Conservation (phyloP, 2,329 filamentous ascomycete species). For the Annulohypoxylon truncatum region DNA sequence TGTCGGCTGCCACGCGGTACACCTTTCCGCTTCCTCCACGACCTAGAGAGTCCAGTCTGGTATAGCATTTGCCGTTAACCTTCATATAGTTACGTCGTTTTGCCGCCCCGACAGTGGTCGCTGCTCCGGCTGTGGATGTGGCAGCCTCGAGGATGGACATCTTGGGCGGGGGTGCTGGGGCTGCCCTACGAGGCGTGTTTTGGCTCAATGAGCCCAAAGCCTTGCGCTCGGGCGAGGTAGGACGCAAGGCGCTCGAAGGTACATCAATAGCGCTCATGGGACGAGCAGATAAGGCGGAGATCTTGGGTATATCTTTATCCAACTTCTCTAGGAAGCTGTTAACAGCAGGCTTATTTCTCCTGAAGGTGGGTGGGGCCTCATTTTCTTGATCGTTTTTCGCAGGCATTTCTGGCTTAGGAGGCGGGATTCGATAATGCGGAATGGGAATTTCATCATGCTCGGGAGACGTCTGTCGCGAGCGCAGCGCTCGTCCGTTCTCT, state of each 20-base stretch:
- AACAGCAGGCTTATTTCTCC: constrained; percentile 67
- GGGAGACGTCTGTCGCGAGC: constrained; percentile 41
- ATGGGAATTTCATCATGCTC: constrained; percentile 56
- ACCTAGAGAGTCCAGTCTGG: constrained; percentile 88
- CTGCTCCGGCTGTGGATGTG: constrained; percentile 83
- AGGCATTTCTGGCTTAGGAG: constrained; percentile 67
- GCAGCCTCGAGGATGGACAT: constrained; percentile 97
- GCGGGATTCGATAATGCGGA: constrained; percentile 69
- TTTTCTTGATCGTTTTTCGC: constrained; percentile 86
- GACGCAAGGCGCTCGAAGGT: constrained; percentile 50
- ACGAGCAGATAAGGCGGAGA: constrained; percentile 63
- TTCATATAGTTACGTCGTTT: constrained; percentile 86
- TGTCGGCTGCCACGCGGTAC: constrained; percentile 96
- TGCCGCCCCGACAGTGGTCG: constrained; percentile 75
- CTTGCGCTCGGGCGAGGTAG: constrained; percentile 66
- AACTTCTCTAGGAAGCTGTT: constrained; percentile 67
- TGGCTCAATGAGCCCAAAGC: constrained; percentile 65
- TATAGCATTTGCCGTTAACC: constrained; percentile 92
- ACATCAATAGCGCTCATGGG: constrained; percentile 59
- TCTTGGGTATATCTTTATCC: constrained; percentile 66
- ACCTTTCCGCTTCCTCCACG: constrained; percentile 94
- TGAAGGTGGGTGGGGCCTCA: constrained; percentile 77
- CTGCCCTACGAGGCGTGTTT: constrained; percentile 81
- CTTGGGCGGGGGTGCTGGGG: constrained; percentile 87
- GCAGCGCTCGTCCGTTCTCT: constrained; percentile 48